Evolutionary conservation across 176 grass and related monocot genomes (phyloP), one percentile per base, ranked within the genome.

Genomic region (Zea mays): DNA sequence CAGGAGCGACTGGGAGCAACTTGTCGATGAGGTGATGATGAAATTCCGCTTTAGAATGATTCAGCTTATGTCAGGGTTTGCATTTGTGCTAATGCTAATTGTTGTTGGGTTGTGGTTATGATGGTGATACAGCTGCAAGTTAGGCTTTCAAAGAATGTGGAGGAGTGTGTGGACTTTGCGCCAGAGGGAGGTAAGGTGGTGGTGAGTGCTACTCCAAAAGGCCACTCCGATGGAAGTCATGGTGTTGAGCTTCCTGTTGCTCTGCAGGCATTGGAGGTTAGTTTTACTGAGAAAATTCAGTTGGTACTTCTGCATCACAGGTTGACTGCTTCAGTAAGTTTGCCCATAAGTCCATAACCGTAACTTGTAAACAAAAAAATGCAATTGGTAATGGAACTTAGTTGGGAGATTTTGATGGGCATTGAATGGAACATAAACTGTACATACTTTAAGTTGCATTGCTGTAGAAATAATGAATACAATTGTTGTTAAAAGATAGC

Each of bases 201-300:
- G 34, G 84, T 98, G 39, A 94, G 89, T 36, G 64, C 78, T 89
- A 64, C 75, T 4, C 76, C 76, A 1, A 50, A 46, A 48, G 39
- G 57, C 40, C 44, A 5, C 69, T 85, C 71, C 7, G 50, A 67
- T 62, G 50, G 72, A 62, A 13, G 38, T 14, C 41, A 6, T 19
- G 38, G 74, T 80, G 77, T 92, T 6, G 74, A 86, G 66, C 95
- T 94, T 76, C 47, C 38, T 45, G 56, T 84, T 72, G 85, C 83
- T 17, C 78, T 98, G 47, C 89, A 90, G 36, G 91, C 91, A 57
- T 76, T 98, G 68, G 87, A 94, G 89, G 95, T 94, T 67, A 88
- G 82, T 17, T 83, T 68, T 81, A 82, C 57, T 42, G 67, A 62
- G 10, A 44, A 81, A 74, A 62, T 44, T 19, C 1, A 7, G 5